Evolutionary conservation across 2,329 filamentous ascomycete species (phyloP).

Genomic region (Dothidotthia symphoricarpi): DNA sequence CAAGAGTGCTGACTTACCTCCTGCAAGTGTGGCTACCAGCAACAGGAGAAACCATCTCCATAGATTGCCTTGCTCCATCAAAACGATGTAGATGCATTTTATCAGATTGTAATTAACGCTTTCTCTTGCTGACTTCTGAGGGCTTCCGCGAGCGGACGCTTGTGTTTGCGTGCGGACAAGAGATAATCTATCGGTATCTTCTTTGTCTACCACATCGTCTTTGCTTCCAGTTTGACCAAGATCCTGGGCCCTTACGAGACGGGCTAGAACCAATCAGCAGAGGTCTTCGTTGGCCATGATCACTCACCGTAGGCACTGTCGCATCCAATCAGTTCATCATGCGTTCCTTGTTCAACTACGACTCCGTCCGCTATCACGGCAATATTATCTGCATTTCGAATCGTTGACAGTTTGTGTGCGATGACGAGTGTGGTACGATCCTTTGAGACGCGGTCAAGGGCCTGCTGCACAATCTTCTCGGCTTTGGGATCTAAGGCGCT

Average conservation of each 20-base stretch:
- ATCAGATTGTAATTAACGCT: conserved; percentile 32
- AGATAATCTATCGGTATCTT: conserved; percentile 13
- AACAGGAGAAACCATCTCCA: conserved; percentile 39
- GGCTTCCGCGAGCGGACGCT: conserved; percentile 23
- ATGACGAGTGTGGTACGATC: conserved; percentile 94
- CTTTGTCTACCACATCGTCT: conserved; percentile 17
- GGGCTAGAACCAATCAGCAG: conserved; percentile 39
- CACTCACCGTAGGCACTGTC: conserved; percentile 66
- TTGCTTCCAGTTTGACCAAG: conserved; percentile 36
- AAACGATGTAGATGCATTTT: conserved; percentile 26
- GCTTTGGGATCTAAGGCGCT: conserved; percentile 90
- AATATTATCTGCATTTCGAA: conserved; percentile 90
- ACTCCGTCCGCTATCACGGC: conserved; percentile 80
- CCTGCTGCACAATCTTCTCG: conserved; percentile 89
- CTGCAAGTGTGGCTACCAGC: conserved; percentile 32
- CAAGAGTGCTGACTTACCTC: conserved; percentile 17
- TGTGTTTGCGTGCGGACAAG: conserved; percentile 32
- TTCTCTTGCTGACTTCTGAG: conserved; percentile 18
- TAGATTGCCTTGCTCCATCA: conserved; percentile 36
- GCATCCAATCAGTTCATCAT: conserved; percentile 71
- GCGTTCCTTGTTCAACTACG: conserved; percentile 88
- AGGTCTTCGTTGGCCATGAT: not conserved
- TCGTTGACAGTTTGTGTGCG: conserved; percentile 90
- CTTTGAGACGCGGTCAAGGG: conserved; percentile 77
- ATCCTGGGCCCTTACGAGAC: conserved; percentile 58